Evolutionary conservation across 2,329 filamentous ascomycete genomes (phyloP).

Genomic region (Trichoderma oligosporum): DNA sequence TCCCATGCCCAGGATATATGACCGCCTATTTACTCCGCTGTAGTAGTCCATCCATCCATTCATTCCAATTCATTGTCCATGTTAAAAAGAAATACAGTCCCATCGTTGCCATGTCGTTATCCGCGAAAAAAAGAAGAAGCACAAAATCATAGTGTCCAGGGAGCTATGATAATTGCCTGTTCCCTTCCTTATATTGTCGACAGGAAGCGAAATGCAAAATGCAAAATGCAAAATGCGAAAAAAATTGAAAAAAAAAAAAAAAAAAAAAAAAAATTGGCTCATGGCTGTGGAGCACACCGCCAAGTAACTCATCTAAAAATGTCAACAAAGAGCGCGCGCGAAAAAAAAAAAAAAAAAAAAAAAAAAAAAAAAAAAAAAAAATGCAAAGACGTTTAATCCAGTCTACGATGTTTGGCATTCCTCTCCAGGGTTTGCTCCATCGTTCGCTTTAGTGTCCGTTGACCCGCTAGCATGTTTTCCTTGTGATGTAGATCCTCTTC

Average conservation of each 20-base stretch:
- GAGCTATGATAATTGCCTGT: no score
- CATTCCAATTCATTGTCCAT: conserved; percentile 5
- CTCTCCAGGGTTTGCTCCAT: not conserved
- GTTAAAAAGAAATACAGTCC: no score
- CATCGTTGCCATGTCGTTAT: not conserved
- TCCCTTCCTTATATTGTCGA: no score
- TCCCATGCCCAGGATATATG: not conserved
- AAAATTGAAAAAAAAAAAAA: no score
- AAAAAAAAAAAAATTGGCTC: no score
- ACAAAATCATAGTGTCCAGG: no score
- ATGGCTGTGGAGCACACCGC: no score
- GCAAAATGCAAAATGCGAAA: no score
- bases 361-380: not conserved
- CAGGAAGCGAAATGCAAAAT: no score
- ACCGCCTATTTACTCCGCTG: not conserved
- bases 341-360: no score
- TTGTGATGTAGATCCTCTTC: not conserved
- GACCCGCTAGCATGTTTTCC: not conserved
- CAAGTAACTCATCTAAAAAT: not conserved
- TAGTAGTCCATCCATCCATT: not conserved
- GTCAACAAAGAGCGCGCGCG: no score
- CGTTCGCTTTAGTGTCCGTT: conserved; percentile 7
- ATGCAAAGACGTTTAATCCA: not conserved
- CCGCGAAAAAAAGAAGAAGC: no score
- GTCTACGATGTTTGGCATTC: not conserved